Base-by-base conservation (phyloP, 2,329 filamentous ascomycete species). In the Penicillium sp. region DNA sequence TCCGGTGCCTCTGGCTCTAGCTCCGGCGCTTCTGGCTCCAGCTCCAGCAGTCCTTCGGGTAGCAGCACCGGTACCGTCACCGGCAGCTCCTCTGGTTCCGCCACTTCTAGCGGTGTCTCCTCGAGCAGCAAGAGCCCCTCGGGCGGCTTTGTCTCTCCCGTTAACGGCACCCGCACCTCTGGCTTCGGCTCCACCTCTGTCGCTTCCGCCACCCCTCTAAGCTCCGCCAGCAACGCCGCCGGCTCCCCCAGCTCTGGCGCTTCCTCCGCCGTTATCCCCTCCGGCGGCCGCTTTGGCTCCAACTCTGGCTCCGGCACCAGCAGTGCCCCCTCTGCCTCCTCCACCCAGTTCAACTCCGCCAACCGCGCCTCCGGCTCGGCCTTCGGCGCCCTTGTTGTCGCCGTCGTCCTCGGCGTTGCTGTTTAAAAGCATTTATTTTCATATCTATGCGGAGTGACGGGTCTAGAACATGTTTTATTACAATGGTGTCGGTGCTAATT, bases 371-470 rank as follows among this genome's bases (percentile, higher is more conserved):
- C 53, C 13, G 51, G 52, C 49, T 59, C 57, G 9, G 54, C 52
- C 39, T 55, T 56, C 35, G 52, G 56, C 46, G 58, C 56, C 35
- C 31, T 61, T 24, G 44, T 55, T 29, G 52, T 49, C 44, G 54
- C 53, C 25, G 42, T 59, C 31, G 54, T 56, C 27, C 51, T 61
- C 24, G 59, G 58, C 32, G 54, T 61, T 47, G 57, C 56, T 46
- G 50, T 58, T 37, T 61, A 59, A 57, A 47, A 40, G 28, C 42
- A 12, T 49, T 31, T 3, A 15, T 37, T 29, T 27, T 44, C 46
- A 27, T 31, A 35, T 45, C 40, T 46, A 46, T 44, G 43, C 46
- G 51, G 51, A 49, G 53, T 56, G 55, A 57, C 42, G 44, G 50
- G 41, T 44, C 38, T 41, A 38, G 20, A 29, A 23, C 39, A 27